A percentile compares a stretch with the other conserved stretches of the same genome.
Conservation (phyloP, 2,329 filamentous ascomycete species). For the Zarea fungicola region DNA sequence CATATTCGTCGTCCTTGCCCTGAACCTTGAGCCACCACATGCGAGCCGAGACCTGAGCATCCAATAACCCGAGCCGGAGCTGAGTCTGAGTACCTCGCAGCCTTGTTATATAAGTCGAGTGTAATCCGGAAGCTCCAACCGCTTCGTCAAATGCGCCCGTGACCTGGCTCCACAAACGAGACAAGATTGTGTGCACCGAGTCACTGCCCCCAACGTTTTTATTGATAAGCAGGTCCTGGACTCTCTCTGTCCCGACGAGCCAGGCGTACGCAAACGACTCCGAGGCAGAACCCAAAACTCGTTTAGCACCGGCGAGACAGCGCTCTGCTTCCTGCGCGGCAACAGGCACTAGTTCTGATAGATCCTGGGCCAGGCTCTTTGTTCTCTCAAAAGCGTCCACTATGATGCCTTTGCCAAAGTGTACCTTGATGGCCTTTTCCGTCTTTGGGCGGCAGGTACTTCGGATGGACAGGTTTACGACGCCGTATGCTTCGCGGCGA, state of each 20-base stretch:
- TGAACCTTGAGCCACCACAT: slow-evolving; percentile 52
- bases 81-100: slow-evolving; percentile 28
- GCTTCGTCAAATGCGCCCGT: neutral
- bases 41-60: slow-evolving; percentile 51
- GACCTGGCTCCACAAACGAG: neutral
- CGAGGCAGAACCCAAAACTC: slow-evolving; percentile 27
- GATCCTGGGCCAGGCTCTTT: slow-evolving; percentile 36
- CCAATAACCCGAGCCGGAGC: slow-evolving; percentile 41
- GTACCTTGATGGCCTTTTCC: slow-evolving; percentile 55
- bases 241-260: neutral
- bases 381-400: slow-evolving; percentile 41
- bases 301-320: slow-evolving; percentile 29
- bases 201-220: neutral
- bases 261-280: slow-evolving; percentile 19
- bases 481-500: slow-evolving; percentile 50
- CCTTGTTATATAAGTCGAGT: slow-evolving; percentile 17
- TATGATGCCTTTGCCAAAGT: slow-evolving; percentile 49
- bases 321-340: slow-evolving; percentile 34
- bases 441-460: slow-evolving; percentile 56
- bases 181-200: neutral
- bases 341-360: slow-evolving; percentile 36
- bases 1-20: slow-evolving; percentile 42
- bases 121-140: neutral
- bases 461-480: slow-evolving; percentile 52
- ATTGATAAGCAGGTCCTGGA: slow-evolving; percentile 2